Conservation (phyloP, 768 basidiomycete species). For the Suillus ampliporus region DNA sequence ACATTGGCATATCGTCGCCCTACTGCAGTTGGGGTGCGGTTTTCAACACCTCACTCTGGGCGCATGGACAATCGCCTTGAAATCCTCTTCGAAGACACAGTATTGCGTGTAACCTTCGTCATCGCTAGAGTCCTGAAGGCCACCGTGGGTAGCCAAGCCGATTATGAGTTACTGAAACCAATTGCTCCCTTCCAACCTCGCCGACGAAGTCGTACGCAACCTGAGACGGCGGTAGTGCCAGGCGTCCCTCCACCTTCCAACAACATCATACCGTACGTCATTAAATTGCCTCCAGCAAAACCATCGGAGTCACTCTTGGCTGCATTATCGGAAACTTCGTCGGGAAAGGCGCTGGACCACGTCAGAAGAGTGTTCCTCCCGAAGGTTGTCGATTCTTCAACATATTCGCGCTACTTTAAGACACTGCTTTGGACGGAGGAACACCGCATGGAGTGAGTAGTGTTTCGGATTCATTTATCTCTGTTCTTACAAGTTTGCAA, state of each 20-base stretch:
- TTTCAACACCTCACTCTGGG: conserved; percentile 40
- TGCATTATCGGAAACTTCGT: conserved; percentile 13
- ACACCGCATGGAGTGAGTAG: conserved; percentile 48
- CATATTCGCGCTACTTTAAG: conserved; percentile 53
- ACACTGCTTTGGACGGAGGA: conserved; percentile 56
- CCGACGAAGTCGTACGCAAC: conserved; percentile 13
- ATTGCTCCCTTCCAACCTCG: conserved; percentile 48
- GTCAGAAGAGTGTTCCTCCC: conserved; percentile 45
- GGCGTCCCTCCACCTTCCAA: conserved; percentile 27
- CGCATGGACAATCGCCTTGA: conserved; percentile 54
- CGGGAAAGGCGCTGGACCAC: conserved; percentile 21
- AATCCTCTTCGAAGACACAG: conserved; percentile 47
- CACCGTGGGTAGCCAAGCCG: conserved; percentile 53
- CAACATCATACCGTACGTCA: conserved; percentile 18
- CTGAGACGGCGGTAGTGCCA: conserved; percentile 26
- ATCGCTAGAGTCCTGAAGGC: conserved; percentile 53
- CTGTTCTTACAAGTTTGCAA: conserved; percentile 9
- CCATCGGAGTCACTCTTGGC: conserved; percentile 5
- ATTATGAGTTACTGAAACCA: conserved; percentile 54
- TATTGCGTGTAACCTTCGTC: conserved; percentile 44
- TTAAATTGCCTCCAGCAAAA: conserved; percentile 17
- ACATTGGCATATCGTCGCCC: conserved; percentile 11
- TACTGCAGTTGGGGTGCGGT: conserved; percentile 18
- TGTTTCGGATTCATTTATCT: conserved; percentile 1
- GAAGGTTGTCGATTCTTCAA: conserved; percentile 36